phyloP scores from a whole-genome alignment of 2,329 filamentous ascomycete species.

The Xylariaceae sp. region DNA sequence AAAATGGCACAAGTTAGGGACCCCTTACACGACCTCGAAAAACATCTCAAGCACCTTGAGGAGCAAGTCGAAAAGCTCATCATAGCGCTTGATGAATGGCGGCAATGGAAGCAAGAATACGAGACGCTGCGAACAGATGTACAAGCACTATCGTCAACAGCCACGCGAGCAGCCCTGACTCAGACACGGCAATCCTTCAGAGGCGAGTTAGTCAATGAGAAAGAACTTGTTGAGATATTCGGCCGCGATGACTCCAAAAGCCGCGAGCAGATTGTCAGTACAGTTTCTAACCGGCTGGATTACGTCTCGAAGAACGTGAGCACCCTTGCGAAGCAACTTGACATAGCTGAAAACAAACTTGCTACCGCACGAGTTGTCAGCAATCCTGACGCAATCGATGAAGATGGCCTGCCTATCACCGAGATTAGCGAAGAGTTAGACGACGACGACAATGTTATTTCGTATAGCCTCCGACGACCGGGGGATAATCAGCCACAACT shows the following conservation, averaged over 20 bases:
- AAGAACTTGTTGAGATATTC: constrained; percentile 61
- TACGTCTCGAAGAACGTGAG: constrained; percentile 86
- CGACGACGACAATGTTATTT: constrained; percentile 85
- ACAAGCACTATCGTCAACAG: constrained; percentile 56
- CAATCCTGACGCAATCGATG: constrained; percentile 67
- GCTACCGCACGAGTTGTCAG: constrained; percentile 66
- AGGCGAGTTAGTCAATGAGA: constrained; percentile 68
- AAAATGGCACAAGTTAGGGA: constrained; percentile 46
- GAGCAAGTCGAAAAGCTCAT: constrained; percentile 75
- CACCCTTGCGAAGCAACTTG: constrained; percentile 65
- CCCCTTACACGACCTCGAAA: constrained; percentile 73
- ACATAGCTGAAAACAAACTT: constrained; percentile 71
- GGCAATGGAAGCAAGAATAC: constrained; percentile 90
- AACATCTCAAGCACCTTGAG: constrained; percentile 77
- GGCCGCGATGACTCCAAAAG: constrained; percentile 55
- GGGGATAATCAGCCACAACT: constrained; percentile 72
- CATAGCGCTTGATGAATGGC: constrained; percentile 84
- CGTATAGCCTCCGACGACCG: constrained; percentile 69
- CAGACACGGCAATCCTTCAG: constrained; percentile 65
- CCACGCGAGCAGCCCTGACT: constrained; percentile 61
- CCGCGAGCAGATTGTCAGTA: constrained; percentile 67
- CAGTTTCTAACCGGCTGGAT: constrained; percentile 79
- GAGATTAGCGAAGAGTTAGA: constrained; percentile 94
- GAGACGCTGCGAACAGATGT: constrained; percentile 87
- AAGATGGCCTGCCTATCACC: constrained; percentile 77